Percentiles rank a stretch among this genome's conserved stretches.
Conservation (phyloP, 192 early-diverging fungal species). For the Coemansia sp. region DNA sequence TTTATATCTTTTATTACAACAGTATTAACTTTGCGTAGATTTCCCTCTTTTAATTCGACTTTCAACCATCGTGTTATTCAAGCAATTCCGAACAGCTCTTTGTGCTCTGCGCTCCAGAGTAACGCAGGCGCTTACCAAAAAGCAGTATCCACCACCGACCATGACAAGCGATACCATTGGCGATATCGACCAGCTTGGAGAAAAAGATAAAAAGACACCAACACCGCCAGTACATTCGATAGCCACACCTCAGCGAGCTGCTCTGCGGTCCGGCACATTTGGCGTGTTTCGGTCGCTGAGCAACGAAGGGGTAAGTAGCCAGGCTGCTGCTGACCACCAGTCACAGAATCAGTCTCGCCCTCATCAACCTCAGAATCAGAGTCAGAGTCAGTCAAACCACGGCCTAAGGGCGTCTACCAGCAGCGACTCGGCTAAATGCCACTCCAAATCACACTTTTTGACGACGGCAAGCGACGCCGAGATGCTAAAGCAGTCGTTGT, state of each 20-base stretch:
- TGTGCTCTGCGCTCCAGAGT: not conserved
- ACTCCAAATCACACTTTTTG: not conserved
- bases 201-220: not conserved
- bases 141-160: not conserved
- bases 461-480: not conserved
- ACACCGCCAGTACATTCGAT: not conserved
- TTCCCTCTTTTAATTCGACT: not conserved
- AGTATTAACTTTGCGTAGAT: no score
- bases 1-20: no score
- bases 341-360: no score
- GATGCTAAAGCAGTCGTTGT: slow-evolving; percentile 14
- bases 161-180: slow-evolving; percentile 8
- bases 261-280: slow-evolving; percentile 13
- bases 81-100: not conserved
- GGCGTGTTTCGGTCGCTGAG: slow-evolving; percentile 17
- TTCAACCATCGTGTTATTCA: not conserved
- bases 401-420: not conserved
- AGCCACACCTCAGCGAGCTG: slow-evolving; percentile 19
- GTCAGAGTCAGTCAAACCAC: not conserved
- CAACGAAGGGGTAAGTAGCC: not conserved
- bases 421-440: not conserved
- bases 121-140: not conserved
- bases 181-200: not conserved
- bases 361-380: no score
- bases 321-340: not conserved